Conservation (phyloP, 148 eudicot genomes). For the Vaccinium darrowii region DNA sequence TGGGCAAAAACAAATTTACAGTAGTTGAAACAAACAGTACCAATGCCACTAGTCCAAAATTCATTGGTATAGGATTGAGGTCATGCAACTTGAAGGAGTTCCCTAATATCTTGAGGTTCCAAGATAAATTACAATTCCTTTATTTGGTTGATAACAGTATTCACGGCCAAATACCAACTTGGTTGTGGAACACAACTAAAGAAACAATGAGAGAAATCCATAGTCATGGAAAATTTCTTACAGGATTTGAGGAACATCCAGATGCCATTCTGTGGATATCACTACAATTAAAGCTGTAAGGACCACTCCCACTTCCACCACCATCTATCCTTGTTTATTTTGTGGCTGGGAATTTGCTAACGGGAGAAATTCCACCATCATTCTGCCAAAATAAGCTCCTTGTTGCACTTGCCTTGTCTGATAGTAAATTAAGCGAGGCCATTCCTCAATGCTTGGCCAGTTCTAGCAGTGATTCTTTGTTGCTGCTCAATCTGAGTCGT, state of each 20-base stretch:
- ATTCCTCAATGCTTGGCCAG: no score
- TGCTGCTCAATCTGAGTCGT: no score
- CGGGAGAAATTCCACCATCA: neutral
- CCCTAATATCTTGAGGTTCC: slow-evolving; percentile 20
- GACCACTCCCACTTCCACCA: neutral
- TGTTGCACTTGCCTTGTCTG: neutral
- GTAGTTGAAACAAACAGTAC: neutral
- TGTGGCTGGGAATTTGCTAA: neutral
- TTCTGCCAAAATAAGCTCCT: neutral
- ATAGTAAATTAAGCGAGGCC: neutral
- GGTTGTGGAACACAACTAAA: slow-evolving; percentile 12
- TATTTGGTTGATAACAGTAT: slow-evolving; percentile 15
- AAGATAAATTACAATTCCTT: neutral
- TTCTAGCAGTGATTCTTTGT: no score
- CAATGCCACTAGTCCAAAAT: slow-evolving; percentile 8
- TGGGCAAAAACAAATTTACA: neutral
- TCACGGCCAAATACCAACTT: slow-evolving; percentile 19
- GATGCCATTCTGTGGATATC: neutral
- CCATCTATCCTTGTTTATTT: neutral
- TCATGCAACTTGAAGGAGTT: slow-evolving; percentile 19
- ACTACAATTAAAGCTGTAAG: neutral
- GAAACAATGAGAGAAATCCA: neutral
- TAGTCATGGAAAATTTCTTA: neutral
- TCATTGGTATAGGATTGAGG: neutral
- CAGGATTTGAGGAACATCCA: neutral